A percentile compares a stretch with the other conserved stretches of the same genome.
phyloP scores from a whole-genome alignment of 139 green algal species.

The Tetradesmus lagerheimii region DNA sequence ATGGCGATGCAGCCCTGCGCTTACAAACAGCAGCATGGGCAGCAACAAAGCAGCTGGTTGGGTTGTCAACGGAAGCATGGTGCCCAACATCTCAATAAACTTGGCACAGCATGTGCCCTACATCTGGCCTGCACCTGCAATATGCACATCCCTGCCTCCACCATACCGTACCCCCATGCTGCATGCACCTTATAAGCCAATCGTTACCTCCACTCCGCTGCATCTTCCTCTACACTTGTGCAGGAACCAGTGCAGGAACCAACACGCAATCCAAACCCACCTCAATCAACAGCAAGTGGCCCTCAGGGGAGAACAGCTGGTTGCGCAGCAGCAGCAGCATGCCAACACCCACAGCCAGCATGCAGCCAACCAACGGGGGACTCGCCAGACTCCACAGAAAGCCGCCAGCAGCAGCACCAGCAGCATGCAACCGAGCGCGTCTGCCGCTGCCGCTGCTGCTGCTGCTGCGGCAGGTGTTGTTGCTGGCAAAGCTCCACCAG shows the following conservation, averaged over 20 bases:
- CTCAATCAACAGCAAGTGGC: slow-evolving; percentile 16
- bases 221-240: too few relatives aligned
- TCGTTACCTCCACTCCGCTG: too few relatives aligned
- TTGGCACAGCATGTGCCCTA: too few relatives aligned
- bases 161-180: too few relatives aligned
- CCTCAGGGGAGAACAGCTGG: slow-evolving; percentile 8
- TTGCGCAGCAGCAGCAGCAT: background rate
- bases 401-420: background rate
- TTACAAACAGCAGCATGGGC: slow-evolving; percentile 3
- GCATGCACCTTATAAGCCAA: too few relatives aligned
- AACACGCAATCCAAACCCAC: background rate
- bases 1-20: slow-evolving; percentile 46
- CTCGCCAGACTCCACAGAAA: background rate
- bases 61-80: too few relatives aligned
- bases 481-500: background rate
- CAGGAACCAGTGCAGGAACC: background rate
- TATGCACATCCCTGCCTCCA: too few relatives aligned
- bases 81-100: too few relatives aligned
- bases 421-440: background rate
- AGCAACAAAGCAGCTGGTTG: background rate
- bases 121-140: too few relatives aligned
- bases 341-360: slow-evolving; percentile 38
- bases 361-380: slow-evolving; percentile 31
- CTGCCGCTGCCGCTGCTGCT: slow-evolving; percentile 9
- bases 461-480: background rate